Conservation (phyloP, 495 filamentous ascomycete genomes). For the Rostrohypoxylon terebratum region DNA sequence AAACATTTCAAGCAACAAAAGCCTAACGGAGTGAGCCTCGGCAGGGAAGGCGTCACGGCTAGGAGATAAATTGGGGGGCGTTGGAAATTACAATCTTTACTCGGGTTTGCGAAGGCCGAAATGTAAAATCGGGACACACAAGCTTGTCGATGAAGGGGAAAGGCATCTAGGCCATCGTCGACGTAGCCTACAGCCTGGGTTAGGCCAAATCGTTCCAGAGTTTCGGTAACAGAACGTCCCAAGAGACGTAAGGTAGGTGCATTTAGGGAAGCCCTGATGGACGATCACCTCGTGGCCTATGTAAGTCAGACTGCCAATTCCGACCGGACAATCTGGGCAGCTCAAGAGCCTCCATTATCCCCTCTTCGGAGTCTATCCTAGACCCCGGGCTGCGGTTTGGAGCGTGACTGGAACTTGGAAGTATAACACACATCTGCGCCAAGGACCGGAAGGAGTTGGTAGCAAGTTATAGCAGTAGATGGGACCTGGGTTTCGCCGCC, state of each 20-base stretch:
- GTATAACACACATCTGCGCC: conserved; percentile 3
- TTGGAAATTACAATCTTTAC: not conserved
- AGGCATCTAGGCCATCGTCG: conserved; percentile 8
- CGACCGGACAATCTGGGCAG: not conserved
- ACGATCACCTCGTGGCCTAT: conserved; percentile 41
- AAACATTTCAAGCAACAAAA: not conserved
- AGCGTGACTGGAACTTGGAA: conserved; percentile 7
- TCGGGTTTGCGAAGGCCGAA: not conserved
- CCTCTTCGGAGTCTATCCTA: conserved; percentile 23
- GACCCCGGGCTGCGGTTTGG: not conserved
- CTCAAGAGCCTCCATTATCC: conserved; percentile 1
- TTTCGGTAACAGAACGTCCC: conserved; percentile 34
- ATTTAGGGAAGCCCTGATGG: conserved; percentile 14
- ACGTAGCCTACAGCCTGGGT: not conserved
- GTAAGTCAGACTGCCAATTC: conserved; percentile 28
- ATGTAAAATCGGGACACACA: not conserved
- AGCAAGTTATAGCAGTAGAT: not conserved
- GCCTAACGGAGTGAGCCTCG: conserved; percentile 2
- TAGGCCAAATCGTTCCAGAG: conserved; percentile 29
- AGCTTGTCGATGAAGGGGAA: conserved; percentile 1
- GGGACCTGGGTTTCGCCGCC: not conserved
- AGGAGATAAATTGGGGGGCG: conserved; percentile 1
- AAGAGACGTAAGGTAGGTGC: conserved; percentile 8
- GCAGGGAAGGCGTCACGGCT: conserved; percentile 14
- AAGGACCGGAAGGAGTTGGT: conserved; percentile 24